phyloP scores from a whole-genome alignment of 331 rosid genomes.

The Rosa hybrid region DNA sequence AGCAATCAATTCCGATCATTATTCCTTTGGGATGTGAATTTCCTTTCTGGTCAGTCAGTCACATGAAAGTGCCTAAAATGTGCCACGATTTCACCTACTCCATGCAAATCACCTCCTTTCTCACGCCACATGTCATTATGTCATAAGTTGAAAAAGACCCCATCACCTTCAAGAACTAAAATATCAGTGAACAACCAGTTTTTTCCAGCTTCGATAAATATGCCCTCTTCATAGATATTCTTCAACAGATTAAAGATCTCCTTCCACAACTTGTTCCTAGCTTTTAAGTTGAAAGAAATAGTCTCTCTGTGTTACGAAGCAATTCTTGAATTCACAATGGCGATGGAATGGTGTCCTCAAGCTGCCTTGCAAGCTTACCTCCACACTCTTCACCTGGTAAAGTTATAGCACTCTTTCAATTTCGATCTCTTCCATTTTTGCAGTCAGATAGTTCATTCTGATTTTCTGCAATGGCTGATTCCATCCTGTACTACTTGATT shows the following conservation, averaged over 20 bases:
- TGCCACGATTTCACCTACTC: slow-evolving; percentile 23
- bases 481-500: neutral
- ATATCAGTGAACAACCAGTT: neutral
- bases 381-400: slow-evolving; percentile 29
- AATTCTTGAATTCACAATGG: neutral
- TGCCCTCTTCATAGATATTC: neutral
- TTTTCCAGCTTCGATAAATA: neutral
- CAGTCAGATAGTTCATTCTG: too few relatives aligned
- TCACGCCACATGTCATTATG: neutral
- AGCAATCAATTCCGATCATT: neutral
- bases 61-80: slow-evolving; percentile 1
- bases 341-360: slow-evolving; percentile 36
- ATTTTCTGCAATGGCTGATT: neutral
- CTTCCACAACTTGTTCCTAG: neutral
- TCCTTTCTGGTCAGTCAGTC: neutral
- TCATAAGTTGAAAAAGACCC: neutral
- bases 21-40: neutral
- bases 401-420: neutral
- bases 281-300: neutral
- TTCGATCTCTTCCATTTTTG: neutral
- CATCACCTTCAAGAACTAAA: neutral
- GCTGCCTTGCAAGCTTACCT: slow-evolving; percentile 34
- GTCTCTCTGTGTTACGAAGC: neutral
- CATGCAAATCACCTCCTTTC: slow-evolving; percentile 7
- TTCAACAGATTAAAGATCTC: neutral